These are phyloP conservation scores for Boletus vermiculosoides DNA, from an alignment of 768 basidiomycete genomes.

Conservation along the genomic window DNA sequence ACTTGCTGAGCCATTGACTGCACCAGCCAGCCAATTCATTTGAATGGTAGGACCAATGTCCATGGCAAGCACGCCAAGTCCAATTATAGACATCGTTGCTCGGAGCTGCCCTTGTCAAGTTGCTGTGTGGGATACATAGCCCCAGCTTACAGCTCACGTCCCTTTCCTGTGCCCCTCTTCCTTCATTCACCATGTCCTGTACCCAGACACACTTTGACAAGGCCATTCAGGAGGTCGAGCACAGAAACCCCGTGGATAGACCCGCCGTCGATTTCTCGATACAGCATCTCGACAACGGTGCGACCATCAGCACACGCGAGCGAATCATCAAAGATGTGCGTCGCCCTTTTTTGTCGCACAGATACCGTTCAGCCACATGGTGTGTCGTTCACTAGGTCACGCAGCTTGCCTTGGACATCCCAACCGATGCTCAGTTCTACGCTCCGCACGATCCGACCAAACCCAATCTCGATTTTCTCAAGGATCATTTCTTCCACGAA, in stretches of 20 bases:
- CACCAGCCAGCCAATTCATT: background rate
- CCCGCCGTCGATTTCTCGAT: constrained; percentile 20
- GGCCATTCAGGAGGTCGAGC: constrained; percentile 30
- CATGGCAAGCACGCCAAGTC: constrained; percentile 4
- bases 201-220: constrained; percentile 27
- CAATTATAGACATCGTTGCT: constrained; percentile 15
- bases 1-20: background rate
- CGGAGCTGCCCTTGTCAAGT: background rate
- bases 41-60: background rate
- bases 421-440: constrained; percentile 76
- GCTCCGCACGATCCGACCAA: constrained; percentile 60
- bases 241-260: constrained; percentile 24
- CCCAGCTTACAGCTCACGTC: background rate
- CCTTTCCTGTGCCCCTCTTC: constrained; percentile 9
- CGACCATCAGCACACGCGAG: constrained; percentile 25
- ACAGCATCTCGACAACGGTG: constrained; percentile 27
- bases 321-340: constrained; percentile 28
- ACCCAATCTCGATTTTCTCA: constrained; percentile 70
- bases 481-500: constrained; percentile 75
- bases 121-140: constrained; percentile 6
- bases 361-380: background rate
- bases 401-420: constrained; percentile 59
- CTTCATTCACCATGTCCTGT: constrained; percentile 21
- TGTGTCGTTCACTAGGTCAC: constrained; percentile 49
- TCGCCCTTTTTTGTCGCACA: background rate